Percentiles rank a stretch among this genome's conserved stretches.
phyloP scores from a whole-genome alignment of 306 rosid species.

The Hippophae gyantsensis region DNA sequence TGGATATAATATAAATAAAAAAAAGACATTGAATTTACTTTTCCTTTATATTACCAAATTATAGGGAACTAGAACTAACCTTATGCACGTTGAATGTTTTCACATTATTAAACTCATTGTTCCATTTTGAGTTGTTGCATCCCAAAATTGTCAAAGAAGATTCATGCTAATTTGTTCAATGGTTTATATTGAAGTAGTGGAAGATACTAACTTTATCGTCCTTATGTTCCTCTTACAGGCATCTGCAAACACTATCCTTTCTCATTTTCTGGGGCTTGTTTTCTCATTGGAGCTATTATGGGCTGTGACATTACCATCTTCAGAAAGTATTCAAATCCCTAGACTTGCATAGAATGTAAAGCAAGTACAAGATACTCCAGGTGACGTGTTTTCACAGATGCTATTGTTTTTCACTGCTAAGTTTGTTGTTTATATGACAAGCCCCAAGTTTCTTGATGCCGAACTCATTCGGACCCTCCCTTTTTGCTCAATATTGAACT shows the following conservation, averaged over 20 bases:
- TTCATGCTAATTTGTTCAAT: too few species aligned
- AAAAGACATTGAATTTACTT: too few species aligned
- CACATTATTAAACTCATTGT: too few species aligned
- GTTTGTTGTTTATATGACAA: neutral
- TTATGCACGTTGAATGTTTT: too few species aligned
- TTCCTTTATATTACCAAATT: too few species aligned
- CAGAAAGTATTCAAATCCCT: constrained; percentile 48
- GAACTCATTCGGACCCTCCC: neutral
- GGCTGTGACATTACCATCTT: constrained; percentile 62
- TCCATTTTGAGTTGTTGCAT: too few species aligned
- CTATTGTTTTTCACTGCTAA: neutral
- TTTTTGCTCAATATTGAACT: too few species aligned
- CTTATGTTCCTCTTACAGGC: constrained; percentile 42
- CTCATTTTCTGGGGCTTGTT: constrained; percentile 87
- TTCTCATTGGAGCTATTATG: constrained; percentile 85
- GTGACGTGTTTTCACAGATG: constrained; percentile 1
- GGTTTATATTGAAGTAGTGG: too few species aligned
- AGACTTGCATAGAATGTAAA: constrained; percentile 40
- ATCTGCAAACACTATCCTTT: constrained; percentile 89
- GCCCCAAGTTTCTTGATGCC: constrained; percentile 1
- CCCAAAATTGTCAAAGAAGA: too few species aligned
- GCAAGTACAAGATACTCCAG: neutral
- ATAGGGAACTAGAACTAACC: too few species aligned
- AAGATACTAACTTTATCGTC: constrained; percentile 1
- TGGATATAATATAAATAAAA: too few species aligned